phyloP scores from a whole-genome alignment of 2,329 filamentous ascomycete genomes.

The Apiospora marii region DNA sequence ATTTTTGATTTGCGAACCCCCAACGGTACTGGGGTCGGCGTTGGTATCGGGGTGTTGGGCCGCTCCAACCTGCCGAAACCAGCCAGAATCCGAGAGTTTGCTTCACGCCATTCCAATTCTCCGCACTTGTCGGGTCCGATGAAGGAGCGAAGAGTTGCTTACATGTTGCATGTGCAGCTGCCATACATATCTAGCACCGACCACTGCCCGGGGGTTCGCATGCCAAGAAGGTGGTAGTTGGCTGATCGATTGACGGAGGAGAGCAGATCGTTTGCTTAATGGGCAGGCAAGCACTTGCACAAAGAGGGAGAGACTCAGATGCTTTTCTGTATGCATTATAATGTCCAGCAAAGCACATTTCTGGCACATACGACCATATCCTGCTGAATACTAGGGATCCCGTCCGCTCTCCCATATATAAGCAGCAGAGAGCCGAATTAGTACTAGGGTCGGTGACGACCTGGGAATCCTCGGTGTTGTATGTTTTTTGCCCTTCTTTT shows the following conservation, averaged over 20 bases:
- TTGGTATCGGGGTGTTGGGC: neutral
- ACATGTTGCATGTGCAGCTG: slow-evolving; percentile 35
- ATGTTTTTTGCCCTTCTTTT: too few species aligned
- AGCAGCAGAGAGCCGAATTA: too few species aligned
- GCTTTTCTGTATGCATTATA: too few species aligned
- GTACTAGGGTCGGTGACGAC: too few species aligned
- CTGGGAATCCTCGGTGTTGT: too few species aligned
- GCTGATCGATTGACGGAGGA: neutral
- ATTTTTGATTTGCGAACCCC: neutral
- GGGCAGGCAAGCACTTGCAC: too few species aligned
- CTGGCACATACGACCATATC: too few species aligned
- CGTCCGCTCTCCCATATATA: too few species aligned
- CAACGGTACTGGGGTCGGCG: neutral
- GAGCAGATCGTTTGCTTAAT: too few species aligned
- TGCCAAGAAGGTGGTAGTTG: neutral
- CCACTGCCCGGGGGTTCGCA: neutral
- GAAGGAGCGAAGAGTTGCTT: neutral
- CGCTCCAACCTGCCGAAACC: neutral
- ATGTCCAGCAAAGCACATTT: too few species aligned
- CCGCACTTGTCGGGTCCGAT: neutral
- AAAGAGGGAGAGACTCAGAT: too few species aligned
- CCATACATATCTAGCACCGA: neutral
- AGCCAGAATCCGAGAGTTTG: neutral
- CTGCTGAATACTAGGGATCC: too few species aligned
- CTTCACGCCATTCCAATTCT: neutral